A percentile compares a stretch with the other conserved stretches of the same genome.
These are phyloP conservation scores for Pichia terricola DNA, from an alignment of 1,139 yeast species.

Conservation along the genomic window DNA sequence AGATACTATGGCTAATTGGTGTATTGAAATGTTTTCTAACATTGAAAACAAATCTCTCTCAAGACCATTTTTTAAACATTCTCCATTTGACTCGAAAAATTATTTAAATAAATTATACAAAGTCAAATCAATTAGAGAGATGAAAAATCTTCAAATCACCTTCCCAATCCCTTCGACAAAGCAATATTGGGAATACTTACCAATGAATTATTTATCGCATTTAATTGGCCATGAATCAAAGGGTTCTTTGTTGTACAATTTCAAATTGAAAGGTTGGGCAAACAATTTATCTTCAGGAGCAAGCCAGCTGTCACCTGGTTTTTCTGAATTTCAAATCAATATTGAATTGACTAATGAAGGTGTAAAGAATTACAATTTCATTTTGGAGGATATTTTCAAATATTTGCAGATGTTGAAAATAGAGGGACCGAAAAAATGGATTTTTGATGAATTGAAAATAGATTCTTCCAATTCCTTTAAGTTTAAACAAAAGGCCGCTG, in stretches of 20 bases:
- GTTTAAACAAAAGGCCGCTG: conserved; percentile 42
- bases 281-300: conserved; percentile 70
- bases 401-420: conserved; percentile 52
- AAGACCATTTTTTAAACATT: conserved; percentile 39
- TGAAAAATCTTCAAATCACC: conserved; percentile 53
- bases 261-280: conserved; percentile 74
- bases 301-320: conserved; percentile 58
- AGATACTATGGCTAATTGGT: conserved; percentile 64
- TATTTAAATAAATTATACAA: conserved; percentile 43
- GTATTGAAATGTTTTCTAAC: conserved; percentile 52
- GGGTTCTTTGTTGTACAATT: conserved; percentile 65
- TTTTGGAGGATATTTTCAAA: conserved; percentile 54
- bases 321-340: conserved; percentile 55
- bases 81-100: conserved; percentile 31
- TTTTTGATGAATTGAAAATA: conserved; percentile 40
- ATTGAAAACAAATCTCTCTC: conserved; percentile 49
- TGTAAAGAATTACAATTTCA: conserved; percentile 49
- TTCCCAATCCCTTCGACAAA: conserved; percentile 70
- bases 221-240: conserved; percentile 85
- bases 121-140: conserved; percentile 79
- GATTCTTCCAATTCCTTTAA: conserved; percentile 40
- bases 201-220: conserved; percentile 66
- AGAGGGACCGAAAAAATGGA: conserved; percentile 52
- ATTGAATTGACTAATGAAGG: conserved; percentile 74
- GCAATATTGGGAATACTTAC: conserved; percentile 55